phyloP scores from a whole-genome alignment of 139 green algal species.

The Mesotaenium endlicherianum region DNA sequence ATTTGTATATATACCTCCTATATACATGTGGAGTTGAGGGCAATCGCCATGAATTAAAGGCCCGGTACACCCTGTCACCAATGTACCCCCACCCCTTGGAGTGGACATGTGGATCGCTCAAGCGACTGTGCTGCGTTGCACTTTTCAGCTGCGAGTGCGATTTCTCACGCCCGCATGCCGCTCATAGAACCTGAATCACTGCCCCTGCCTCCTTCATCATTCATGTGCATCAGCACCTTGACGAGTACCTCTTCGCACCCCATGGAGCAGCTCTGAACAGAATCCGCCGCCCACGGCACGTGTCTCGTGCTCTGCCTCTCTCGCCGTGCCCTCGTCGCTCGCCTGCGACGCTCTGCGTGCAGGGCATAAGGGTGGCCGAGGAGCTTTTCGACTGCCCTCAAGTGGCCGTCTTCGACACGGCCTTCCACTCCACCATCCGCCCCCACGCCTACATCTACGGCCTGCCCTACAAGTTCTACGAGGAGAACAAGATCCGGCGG shows the following conservation, averaged over 20 bases:
- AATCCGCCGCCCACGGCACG: no score
- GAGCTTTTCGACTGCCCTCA: slow-evolving; percentile 57
- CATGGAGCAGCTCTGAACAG: no score
- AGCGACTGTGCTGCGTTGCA: no score
- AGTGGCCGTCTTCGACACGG: slow-evolving; percentile 92
- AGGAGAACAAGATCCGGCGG: slow-evolving; percentile 61
- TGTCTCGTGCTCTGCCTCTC: neutral
- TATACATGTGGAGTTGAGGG: no score
- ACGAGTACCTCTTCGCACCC: neutral
- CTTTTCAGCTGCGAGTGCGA: no score
- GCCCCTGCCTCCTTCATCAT: neutral
- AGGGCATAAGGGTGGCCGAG: slow-evolving; percentile 47
- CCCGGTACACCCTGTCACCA: no score
- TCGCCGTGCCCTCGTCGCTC: neutral
- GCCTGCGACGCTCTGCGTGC: neutral
- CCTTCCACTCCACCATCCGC: slow-evolving; percentile 86
- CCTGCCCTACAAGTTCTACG: slow-evolving; percentile 74
- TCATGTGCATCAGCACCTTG: neutral
- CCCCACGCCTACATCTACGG: slow-evolving; percentile 79
- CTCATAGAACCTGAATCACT: no score
- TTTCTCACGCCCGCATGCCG: no score
- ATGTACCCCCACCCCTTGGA: no score
- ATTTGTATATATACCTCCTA: no score
- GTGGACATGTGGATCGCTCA: no score
- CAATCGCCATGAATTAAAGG: no score